Base-by-base conservation (phyloP, 805 yeast species). In the Metschnikowia reukaufii region DNA sequence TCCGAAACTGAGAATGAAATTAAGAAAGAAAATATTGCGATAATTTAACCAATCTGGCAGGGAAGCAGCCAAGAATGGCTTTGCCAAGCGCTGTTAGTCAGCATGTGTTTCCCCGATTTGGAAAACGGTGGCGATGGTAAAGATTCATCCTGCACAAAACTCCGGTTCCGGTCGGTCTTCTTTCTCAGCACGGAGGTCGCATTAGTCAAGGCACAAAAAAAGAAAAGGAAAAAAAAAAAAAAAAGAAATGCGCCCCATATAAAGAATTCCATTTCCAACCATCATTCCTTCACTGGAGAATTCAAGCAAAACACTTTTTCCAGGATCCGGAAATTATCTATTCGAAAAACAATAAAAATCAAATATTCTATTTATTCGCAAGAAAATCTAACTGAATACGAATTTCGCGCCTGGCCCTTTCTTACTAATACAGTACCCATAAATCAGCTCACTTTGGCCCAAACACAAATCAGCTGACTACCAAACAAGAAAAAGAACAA, bases 211-310 rank as follows among this genome's bases (percentile, higher is more conserved):
- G 33, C 40, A 29, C 37, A 35, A 31, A 36, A 35, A 27, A 32
- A 21, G 34, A 36, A 21, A 19, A 20, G 36, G 31, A 29, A 32
- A 33, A 35, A 42, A 32, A 18, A 36, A 30, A 19, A 31, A 43
- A 36, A 44, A 44, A 44, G 38, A 44, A 37, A 32, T 19, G 38
- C 47, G 47, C 16, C 16, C 13, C 35, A 8, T 42, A 42, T 35
- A 42, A 42, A 30, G 44, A 41, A 32, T n/a, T 19, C 15, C 3
- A 7, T 29, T 30, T 19, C 35, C 39, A 12, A 16, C 39, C n/a
- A 4, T 21, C 8, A n/a, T 18, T 18, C 13, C n/a, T 4, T n/a
- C 37, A 8, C 15, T 16, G 15, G 37, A 18, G 17, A 21, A 3
- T n/a, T n/a, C 27, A 6, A 6, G 10, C 7, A 31, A 12, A 13